Evolutionary conservation across 2,329 filamentous ascomycete species (phyloP), one percentile per base, ranked within the genome.

Genomic region (Fusarium chaquense): DNA sequence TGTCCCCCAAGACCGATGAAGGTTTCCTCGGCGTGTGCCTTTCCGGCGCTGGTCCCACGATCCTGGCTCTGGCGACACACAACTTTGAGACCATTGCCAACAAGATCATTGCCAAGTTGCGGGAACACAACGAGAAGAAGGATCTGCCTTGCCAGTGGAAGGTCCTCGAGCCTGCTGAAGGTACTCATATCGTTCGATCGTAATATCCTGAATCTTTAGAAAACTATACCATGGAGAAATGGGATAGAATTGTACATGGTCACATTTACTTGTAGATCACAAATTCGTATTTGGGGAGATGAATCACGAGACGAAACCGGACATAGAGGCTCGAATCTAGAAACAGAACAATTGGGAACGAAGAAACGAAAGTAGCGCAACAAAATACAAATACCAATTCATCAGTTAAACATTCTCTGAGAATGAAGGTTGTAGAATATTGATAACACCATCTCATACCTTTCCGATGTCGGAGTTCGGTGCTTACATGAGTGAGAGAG

Each of bases 11-110:
- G 76, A 91, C 91, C 7, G 93, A 98, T 78, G 90, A 92, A 3
- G 96, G 96, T 8, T 88, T 99, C 56, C 86, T 98, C 56, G 96
- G 96, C 41, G 97, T 98, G 67, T 99, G 96, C 79, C 85, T 99
- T 28, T 98, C 94, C 1, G 96, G 96, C 22, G 96, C 96, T 10
- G 96, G 96, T 0, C 96, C 96, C 24, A 98, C 95, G 30, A 98
- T 99, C 69, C 84, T 99, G 45, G 96, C 95, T 5, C 86, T 99
- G 41, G 96, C 96, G 3, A 98, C 95, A 3, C 86, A 90, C 72
- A 93, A 97, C 82, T 98, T 98, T 78, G 91, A 94, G 64, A 85
- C 89, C 62, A 98, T 99, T 73, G 95, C 96, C 5, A 82, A 89
- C 52, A 88, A 89, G 76, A 93, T 97, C 73, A 89, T 97, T 65